phyloP scores from a whole-genome alignment of 116 monocot species.

The Posidonia oceanica region DNA sequence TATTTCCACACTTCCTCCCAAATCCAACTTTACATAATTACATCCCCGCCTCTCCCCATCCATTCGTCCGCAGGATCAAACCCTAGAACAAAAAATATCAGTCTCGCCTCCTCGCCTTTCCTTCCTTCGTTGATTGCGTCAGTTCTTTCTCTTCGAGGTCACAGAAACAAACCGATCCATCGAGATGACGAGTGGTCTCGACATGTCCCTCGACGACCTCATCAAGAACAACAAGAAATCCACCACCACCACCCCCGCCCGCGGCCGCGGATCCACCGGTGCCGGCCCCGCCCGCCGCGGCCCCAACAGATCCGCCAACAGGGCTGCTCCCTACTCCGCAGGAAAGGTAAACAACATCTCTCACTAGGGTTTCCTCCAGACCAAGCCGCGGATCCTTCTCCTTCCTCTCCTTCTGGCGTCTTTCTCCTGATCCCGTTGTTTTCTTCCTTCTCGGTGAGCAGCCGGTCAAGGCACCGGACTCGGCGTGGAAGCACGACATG shows the following conservation, averaged over 20 bases:
- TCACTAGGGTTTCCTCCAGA: slow-evolving; percentile 7
- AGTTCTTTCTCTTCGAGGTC: not conserved
- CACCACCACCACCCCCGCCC: not conserved
- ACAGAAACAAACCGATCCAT: not conserved
- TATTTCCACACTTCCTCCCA: too few relatives aligned
- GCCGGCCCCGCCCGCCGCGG: slow-evolving; percentile 36
- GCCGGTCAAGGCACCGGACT: slow-evolving; percentile 39
- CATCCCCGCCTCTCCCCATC: too few relatives aligned
- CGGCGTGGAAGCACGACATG: slow-evolving; percentile 67
- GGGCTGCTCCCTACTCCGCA: slow-evolving; percentile 35
- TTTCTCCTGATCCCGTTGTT: slow-evolving; percentile 1
- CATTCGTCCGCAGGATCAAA: not conserved
- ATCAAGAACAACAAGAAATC: slow-evolving; percentile 82
- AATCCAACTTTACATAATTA: too few relatives aligned
- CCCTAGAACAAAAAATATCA: not conserved
- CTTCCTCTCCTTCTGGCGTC: not conserved
- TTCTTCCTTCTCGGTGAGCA: not conserved
- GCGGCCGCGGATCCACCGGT: slow-evolving; percentile 16
- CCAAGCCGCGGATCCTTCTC: not conserved
- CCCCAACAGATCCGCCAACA: slow-evolving; percentile 37
- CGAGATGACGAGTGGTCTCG: slow-evolving; percentile 18
- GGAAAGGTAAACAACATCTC: slow-evolving; percentile 25
- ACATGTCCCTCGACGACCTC: slow-evolving; percentile 83
- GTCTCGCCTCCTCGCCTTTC: not conserved
- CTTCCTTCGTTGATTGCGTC: not conserved